Percentiles rank a stretch among this genome's conserved stretches.
Evolutionary conservation across 108 stramenopile species (phyloP).

Genomic region (Conticribra weissflogii): DNA sequence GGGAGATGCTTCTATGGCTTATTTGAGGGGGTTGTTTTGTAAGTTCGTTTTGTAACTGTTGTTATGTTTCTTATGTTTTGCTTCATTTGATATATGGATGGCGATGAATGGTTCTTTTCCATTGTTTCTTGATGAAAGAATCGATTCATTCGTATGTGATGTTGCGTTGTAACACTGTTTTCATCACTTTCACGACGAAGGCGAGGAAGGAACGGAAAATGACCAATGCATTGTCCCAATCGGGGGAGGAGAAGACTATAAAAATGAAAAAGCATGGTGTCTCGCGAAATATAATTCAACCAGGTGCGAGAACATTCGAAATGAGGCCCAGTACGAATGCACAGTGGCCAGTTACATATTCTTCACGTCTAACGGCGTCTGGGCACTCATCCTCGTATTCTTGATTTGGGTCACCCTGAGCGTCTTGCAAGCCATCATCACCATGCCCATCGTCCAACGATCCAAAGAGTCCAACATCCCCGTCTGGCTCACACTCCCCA

Average conservation of each 20-base stretch:
- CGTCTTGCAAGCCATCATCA: slow-evolving; percentile 73
- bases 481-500: slow-evolving; percentile 76
- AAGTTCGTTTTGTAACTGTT: too few species aligned
- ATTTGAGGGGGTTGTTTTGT: slow-evolving; percentile 61
- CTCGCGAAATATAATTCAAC: slow-evolving; percentile 50
- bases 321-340: slow-evolving; percentile 58
- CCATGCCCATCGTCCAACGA: slow-evolving; percentile 80
- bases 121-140: too few species aligned
- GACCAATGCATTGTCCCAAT: slow-evolving; percentile 67
- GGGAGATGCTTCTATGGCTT: slow-evolving; percentile 33
- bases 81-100: too few species aligned
- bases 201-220: slow-evolving; percentile 50
- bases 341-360: slow-evolving; percentile 35
- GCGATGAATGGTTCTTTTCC: too few species aligned
- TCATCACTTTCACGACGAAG: too few species aligned
- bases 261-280: slow-evolving; percentile 67
- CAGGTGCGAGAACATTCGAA: slow-evolving; percentile 60
- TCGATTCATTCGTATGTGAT: too few species aligned
- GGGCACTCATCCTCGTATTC: slow-evolving; percentile 31
- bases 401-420: slow-evolving; percentile 62
- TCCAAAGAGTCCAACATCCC: slow-evolving; percentile 87
- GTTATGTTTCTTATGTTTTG: too few species aligned
- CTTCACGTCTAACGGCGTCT: slow-evolving; percentile 45
- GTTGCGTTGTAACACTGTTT: too few species aligned
- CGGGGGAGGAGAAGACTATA: slow-evolving; percentile 45